Evolutionary conservation across 768 basidiomycete genomes (phyloP).

Genomic region (Tubosaeta brunneosetosa): DNA sequence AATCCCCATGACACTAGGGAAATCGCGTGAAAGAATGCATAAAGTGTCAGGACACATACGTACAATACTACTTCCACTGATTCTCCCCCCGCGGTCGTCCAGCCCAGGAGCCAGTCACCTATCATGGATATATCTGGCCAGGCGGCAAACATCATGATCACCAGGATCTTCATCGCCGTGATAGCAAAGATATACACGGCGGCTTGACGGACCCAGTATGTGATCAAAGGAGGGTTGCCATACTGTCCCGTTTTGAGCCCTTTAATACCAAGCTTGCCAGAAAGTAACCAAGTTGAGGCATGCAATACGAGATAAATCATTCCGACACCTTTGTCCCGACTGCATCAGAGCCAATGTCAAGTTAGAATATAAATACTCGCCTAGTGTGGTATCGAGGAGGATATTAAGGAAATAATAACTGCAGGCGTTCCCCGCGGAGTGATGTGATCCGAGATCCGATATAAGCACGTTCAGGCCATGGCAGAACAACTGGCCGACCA

Average conservation of each 20-base stretch:
- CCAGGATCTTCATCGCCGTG: constrained; percentile 85
- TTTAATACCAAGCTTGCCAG: constrained; percentile 58
- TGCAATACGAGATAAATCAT: constrained; percentile 74
- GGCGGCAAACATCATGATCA: constrained; percentile 68
- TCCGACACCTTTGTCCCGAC: constrained; percentile 53
- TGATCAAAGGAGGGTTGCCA: constrained; percentile 73
- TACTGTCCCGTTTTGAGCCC: constrained; percentile 88
- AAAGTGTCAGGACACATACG: constrained; percentile 28
- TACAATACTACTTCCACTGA: constrained; percentile 77
- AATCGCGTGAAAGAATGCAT: constrained; percentile 5
- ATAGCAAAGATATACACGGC: constrained; percentile 79
- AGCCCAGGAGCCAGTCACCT: constrained; percentile 86
- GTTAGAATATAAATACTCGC: constrained; percentile 39
- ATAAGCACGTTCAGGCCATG: constrained; percentile 76
- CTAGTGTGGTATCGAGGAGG: constrained; percentile 70
- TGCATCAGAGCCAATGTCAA: constrained; percentile 5
- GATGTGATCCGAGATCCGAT: constrained; percentile 69
- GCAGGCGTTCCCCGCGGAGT: constrained; percentile 78
- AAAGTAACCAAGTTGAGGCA: constrained; percentile 57
- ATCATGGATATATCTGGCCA: constrained; percentile 66
- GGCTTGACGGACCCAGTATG: constrained; percentile 72
- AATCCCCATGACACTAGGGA: constrained; percentile 75
- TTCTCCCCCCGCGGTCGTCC: constrained; percentile 62
- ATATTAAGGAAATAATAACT: constrained; percentile 92
- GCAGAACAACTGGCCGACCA: constrained; percentile 80